phyloP scores from a whole-genome alignment of 2,329 filamentous ascomycete genomes.

The Neopestalotiopsis rosae region DNA sequence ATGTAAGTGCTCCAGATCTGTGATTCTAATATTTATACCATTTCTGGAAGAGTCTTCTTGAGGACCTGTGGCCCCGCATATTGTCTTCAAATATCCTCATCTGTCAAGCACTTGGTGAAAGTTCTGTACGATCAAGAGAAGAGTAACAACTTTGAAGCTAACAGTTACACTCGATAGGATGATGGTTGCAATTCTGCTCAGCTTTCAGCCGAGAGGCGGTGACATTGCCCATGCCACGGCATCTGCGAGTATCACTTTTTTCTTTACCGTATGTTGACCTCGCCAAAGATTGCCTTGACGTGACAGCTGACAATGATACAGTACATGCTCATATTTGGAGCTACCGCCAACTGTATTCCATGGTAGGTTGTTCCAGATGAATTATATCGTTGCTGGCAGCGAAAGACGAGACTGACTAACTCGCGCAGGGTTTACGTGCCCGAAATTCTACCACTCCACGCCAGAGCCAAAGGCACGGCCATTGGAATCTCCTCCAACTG shows the following conservation, averaged over 20 bases:
- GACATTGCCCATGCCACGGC: conserved; percentile 25
- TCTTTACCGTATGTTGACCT: conserved; percentile 36
- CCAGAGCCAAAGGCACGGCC: conserved; percentile 38
- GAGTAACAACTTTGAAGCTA: too few species aligned
- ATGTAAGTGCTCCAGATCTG: conserved; percentile 29
- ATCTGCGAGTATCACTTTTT: conserved; percentile 38
- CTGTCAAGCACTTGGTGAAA: too few species aligned
- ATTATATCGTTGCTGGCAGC: conserved; percentile 23
- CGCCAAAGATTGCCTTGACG: not conserved
- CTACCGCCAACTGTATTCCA: conserved; percentile 39
- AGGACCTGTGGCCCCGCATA: too few species aligned
- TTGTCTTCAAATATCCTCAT: too few species aligned
- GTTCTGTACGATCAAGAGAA: too few species aligned
- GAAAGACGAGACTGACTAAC: conserved; percentile 30
- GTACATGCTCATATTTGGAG: conserved; percentile 39
- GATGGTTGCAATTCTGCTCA: conserved; percentile 41
- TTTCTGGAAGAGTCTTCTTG: too few species aligned
- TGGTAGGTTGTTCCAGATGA: conserved; percentile 38
- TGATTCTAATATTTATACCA: too few species aligned
- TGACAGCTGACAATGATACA: conserved; percentile 20
- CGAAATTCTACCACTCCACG: conserved; percentile 40
- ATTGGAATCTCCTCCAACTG: conserved; percentile 42
- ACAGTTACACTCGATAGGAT: conserved; percentile 21
- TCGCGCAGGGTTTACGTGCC: conserved; percentile 43
- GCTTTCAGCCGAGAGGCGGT: conserved; percentile 23